phyloP scores from a whole-genome alignment of 2,329 filamentous ascomycete genomes.

The Periconia digitata region DNA sequence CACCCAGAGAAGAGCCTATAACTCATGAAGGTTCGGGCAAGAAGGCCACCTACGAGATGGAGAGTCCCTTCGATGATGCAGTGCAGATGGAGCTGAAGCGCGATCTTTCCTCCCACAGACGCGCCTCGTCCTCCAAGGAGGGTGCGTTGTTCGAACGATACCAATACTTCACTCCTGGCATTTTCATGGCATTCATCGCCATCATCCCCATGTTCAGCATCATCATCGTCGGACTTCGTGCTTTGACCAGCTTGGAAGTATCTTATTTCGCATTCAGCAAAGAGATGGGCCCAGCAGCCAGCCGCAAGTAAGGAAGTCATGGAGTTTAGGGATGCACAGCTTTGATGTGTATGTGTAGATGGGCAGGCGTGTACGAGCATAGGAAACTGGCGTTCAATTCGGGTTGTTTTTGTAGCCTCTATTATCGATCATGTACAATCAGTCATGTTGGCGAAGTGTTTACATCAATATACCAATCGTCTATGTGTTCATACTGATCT shows the following conservation, averaged over 20 bases:
- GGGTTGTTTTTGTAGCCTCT: neutral
- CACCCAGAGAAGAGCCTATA: slow-evolving; percentile 48
- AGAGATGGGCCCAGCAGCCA: slow-evolving; percentile 84
- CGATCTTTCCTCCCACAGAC: slow-evolving; percentile 47
- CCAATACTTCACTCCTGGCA: slow-evolving; percentile 86
- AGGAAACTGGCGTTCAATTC: neutral
- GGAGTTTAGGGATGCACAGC: neutral
- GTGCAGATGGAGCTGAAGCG: slow-evolving; percentile 77
- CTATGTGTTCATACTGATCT: neutral
- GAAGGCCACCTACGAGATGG: slow-evolving; percentile 60
- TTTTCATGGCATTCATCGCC: slow-evolving; percentile 83
- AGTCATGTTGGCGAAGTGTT: neutral
- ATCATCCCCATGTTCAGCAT: slow-evolving; percentile 73
- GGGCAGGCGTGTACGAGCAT: neutral
- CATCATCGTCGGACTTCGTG: slow-evolving; percentile 74
- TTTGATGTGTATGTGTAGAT: neutral
- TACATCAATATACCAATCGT: neutral
- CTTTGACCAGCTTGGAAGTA: slow-evolving; percentile 79
- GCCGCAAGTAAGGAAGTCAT: slow-evolving; percentile 67
- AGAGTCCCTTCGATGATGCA: slow-evolving; percentile 62
- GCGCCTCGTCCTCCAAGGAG: slow-evolving; percentile 23
- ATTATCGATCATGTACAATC: neutral
- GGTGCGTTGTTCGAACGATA: slow-evolving; percentile 80
- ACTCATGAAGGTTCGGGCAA: slow-evolving; percentile 24
- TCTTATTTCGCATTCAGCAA: slow-evolving; percentile 96